Evolutionary conservation across 2,329 filamentous ascomycete genomes (phyloP).

Genomic region (Fusarium phyllophilum): DNA sequence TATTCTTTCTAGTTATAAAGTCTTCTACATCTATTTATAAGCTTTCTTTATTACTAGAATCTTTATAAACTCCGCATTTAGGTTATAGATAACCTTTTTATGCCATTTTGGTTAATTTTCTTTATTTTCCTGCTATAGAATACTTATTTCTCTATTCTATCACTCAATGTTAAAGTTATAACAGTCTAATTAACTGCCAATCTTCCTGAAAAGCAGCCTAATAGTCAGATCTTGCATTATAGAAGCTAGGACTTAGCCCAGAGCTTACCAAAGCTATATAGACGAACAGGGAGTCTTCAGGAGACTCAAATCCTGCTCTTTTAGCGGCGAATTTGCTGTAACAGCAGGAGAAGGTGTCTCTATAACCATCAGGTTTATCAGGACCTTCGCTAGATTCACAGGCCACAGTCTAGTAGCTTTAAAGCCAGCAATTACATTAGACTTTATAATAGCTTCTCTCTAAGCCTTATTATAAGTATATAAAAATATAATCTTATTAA

Average conservation of each 20-base stretch:
- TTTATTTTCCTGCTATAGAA: not conserved
- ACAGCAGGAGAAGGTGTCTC: not conserved
- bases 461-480: no score
- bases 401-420: not conserved
- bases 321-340: not conserved
- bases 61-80: not conserved
- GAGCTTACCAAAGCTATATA: not conserved
- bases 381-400: not conserved
- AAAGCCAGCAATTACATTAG: rapidly evolving
- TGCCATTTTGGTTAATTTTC: no score
- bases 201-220: not conserved
- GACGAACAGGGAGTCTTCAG: not conserved
- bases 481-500: no score
- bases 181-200: not conserved
- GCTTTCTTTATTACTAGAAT: not conserved
- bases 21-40: not conserved
- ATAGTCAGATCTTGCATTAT: not conserved
- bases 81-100: not conserved
- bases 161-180: not conserved
- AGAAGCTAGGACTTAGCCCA: not conserved
- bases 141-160: not conserved
- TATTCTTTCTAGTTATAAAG: not conserved
- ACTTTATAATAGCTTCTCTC: not conserved
- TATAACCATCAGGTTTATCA: not conserved
- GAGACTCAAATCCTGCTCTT: not conserved